Evolutionary conservation across 805 yeast species (phyloP).

Genomic region (Yarrowia yakushimensis): DNA sequence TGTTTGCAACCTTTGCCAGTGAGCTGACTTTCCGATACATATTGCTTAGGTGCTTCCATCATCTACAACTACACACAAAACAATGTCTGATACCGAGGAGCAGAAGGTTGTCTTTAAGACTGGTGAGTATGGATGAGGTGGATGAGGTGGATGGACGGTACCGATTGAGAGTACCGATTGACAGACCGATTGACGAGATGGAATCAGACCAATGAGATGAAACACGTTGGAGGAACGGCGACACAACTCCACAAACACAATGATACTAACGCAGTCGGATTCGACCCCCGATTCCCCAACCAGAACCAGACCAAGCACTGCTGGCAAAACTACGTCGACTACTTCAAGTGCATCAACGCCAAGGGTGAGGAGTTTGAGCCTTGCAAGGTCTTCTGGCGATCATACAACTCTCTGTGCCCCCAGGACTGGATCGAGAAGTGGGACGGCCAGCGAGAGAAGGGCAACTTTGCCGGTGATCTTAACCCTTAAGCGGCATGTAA

Average conservation of each 20-base stretch:
- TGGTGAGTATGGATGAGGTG: constrained; percentile 13
- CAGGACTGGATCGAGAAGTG: constrained; percentile 41
- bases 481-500: constrained; percentile 24
- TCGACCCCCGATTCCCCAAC: constrained; percentile 94
- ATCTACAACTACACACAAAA: constrained; percentile 22
- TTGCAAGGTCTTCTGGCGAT: constrained; percentile 89
- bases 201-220: too few species aligned
- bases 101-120: constrained; percentile 25
- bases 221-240: too few species aligned
- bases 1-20: constrained; percentile 9
- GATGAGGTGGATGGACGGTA: too few species aligned
- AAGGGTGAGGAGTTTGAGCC: constrained; percentile 99
- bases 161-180: too few species aligned
- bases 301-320: constrained; percentile 98
- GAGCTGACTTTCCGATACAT: constrained; percentile 24
- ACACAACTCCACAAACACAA: not conserved
- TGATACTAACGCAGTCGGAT: constrained; percentile 44
- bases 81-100: constrained; percentile 24
- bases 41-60: constrained; percentile 21
- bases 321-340: constrained; percentile 96
- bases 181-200: not conserved
- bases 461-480: constrained; percentile 49
- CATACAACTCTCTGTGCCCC: constrained; percentile 66
- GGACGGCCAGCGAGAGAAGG: constrained; percentile 48
- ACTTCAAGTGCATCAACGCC: constrained; percentile 93